Conservation (phyloP, 192 early-diverging fungal genomes). For the Backusella parvicylindrica region DNA sequence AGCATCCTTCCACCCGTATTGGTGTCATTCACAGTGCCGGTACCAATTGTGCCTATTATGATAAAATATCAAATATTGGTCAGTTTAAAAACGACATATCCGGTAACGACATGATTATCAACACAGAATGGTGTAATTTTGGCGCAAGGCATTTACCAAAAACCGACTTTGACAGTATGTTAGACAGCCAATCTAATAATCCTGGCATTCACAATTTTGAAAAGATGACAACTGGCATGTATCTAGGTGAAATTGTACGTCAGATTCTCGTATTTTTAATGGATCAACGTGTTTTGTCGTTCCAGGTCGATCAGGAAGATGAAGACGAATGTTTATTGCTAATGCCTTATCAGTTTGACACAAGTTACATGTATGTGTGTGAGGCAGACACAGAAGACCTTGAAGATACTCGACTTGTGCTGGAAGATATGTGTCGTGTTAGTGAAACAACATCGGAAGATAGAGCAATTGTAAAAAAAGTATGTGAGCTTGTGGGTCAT, state of each 20-base stretch:
- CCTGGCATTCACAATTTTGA: constrained; percentile 80
- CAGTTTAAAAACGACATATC: constrained; percentile 14
- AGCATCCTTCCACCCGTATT: constrained; percentile 69
- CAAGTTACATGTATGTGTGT: constrained; percentile 67
- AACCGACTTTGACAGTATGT: constrained; percentile 75
- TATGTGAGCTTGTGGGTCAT: constrained; percentile 73
- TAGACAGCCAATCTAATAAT: constrained; percentile 81
- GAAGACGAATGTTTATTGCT: constrained; percentile 42
- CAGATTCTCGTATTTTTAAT: constrained; percentile 75
- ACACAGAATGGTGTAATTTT: constrained; percentile 94
- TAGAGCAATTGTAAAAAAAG: constrained; percentile 74
- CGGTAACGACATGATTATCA: constrained; percentile 79
- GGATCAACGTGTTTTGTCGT: constrained; percentile 65
- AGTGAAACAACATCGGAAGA: constrained; percentile 65
- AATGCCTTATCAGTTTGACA: constrained; percentile 71
- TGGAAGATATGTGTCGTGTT: constrained; percentile 71
- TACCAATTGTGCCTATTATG: constrained; percentile 82
- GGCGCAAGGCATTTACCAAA: constrained; percentile 71
- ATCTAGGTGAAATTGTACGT: constrained; percentile 86
- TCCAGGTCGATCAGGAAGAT: constrained; percentile 29
- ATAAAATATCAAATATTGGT: constrained; percentile 54
- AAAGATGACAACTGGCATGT: constrained; percentile 92
- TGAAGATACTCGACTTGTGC: constrained; percentile 56
- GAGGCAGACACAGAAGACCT: constrained; percentile 65
- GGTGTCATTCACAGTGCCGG: constrained; percentile 92